Base-by-base conservation (phyloP, 2,329 filamentous ascomycete species). In the Diaporthe citri region DNA sequence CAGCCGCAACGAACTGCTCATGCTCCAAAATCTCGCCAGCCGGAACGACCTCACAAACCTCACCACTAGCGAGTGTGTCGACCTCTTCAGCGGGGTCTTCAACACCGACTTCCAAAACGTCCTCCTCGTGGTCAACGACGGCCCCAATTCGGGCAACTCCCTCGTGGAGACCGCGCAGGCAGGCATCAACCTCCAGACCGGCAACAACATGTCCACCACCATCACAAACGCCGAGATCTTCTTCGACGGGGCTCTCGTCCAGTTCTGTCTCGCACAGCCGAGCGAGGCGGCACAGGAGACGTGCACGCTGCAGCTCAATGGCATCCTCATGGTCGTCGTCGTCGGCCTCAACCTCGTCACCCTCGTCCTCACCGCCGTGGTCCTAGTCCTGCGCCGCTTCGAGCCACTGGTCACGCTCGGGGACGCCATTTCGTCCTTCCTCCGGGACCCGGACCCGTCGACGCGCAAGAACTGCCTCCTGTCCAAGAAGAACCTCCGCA, bases 361-460 rank as follows among this genome's bases (percentile, higher is more conserved):
- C 7, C 80, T 86, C 59, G 79, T 84, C 28, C 73, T 80, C 41
- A 80, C 82, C n/a, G 82, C 78, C 74, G 76, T 77, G 59, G 79
- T 80, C 46, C 80, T 85, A 4, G 60, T 79, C 25, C 80, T 80
- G 59, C 76, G 77, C 43, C 80, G 79, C 25, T 86, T 87, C 77
- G 80, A 81, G 22, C 87, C 87, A 0, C 83, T 90, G 6, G 84
- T 86, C 22, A 89, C 87, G 0, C 82, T 89, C 4, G 88, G 88
- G 43, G 88, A 90, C 76, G 86, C 86, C 39, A 81, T 90, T n/a
- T 79, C 84, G 7, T 89, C 88, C 2, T 89, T 90, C 73, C 84
- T 90, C 60, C 80, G 81, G 17, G 82, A 84, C 1, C 85, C 87
- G 0, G 88, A 90, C 77, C 79, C 80, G 1, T 83, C 82, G 1